phyloP scores from a whole-genome alignment of 495 filamentous ascomycete species.

The Hypomontagnella monticulosa region DNA sequence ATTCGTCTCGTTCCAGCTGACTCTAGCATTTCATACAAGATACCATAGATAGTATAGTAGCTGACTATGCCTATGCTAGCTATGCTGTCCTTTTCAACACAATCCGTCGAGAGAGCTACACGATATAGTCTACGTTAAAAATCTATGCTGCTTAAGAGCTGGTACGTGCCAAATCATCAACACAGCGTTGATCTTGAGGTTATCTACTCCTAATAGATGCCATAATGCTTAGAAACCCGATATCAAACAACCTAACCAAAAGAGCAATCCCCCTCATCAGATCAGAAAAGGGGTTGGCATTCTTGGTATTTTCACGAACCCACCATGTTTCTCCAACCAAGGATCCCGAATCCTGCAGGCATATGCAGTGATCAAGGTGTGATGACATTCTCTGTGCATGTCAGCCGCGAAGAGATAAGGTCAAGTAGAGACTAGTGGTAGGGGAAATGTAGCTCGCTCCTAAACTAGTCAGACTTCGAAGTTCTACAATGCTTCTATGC shows the following conservation, averaged over 20 bases:
- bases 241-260: not conserved
- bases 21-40: slow-evolving; percentile 4
- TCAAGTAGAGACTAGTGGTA: slow-evolving; percentile 11
- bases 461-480: slow-evolving; percentile 3
- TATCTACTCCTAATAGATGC: no score
- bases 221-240: not conserved
- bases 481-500: slow-evolving; percentile 39
- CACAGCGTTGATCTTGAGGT: no score
- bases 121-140: no score
- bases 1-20: slow-evolving; percentile 15
- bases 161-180: no score
- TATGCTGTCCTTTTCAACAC: slow-evolving; percentile 25
- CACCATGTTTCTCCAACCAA: slow-evolving; percentile 4
- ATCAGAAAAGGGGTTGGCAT: slow-evolving; percentile 27
- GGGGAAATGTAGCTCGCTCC: not conserved
- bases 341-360: slow-evolving; percentile 32
- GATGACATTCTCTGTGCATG: slow-evolving; percentile 15
- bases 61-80: no score
- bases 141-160: no score
- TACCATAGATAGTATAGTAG: no score
- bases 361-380: slow-evolving; percentile 13
- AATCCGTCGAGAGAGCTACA: not conserved
- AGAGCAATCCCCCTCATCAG: not conserved
- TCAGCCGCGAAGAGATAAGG: slow-evolving; percentile 17
- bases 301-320: not conserved